Percentiles rank a stretch among this genome's conserved stretches.
Evolutionary conservation across 371 early-diverging fungal genomes (phyloP).

Genomic region (Amoeboradix gromovi): DNA sequence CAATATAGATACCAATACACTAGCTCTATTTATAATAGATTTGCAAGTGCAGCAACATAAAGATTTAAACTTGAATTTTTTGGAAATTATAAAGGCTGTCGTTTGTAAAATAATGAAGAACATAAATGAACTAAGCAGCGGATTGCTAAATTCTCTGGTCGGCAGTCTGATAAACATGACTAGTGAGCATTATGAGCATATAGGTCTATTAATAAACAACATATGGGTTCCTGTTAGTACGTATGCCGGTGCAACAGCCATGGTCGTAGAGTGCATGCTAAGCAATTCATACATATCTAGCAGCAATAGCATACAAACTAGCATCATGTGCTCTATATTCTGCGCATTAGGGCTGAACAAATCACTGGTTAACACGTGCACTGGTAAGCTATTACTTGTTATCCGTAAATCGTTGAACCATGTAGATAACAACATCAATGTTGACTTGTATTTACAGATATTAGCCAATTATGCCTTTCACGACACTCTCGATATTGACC

Average conservation of each 20-base stretch:
- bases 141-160: background rate
- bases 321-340: background rate
- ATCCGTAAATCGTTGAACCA: background rate
- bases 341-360: background rate
- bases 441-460: background rate
- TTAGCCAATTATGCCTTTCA: background rate
- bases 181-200: background rate
- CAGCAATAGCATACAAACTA: background rate
- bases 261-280: background rate
- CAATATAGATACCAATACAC: background rate
- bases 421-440: background rate
- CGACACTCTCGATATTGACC: background rate
- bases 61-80: background rate
- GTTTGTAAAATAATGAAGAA: background rate
- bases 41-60: background rate
- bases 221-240: background rate
- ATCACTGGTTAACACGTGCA: background rate
- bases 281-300: no score
- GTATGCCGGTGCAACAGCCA: background rate
- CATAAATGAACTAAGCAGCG: background rate
- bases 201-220: background rate
- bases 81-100: background rate
- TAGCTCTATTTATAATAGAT: background rate
- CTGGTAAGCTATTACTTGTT: background rate
- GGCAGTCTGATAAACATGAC: background rate